A percentile compares a stretch with the other conserved stretches of the same genome.
These are phyloP conservation scores for Amanita inopinata DNA, from an alignment of 768 basidiomycete species.

Conservation along the genomic window DNA sequence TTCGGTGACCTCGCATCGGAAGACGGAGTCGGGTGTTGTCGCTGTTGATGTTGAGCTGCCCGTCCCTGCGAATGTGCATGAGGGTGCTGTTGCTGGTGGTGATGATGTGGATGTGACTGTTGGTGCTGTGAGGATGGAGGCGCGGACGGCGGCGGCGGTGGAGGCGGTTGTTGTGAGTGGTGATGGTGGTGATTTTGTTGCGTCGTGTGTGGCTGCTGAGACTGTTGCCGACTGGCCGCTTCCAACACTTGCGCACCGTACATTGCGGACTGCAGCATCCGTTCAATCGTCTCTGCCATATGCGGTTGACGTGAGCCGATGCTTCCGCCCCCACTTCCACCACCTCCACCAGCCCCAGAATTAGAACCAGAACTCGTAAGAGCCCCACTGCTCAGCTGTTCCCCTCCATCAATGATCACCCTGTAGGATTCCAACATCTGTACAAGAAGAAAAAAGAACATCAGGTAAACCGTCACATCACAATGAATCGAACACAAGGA, in stretches of 20 bases:
- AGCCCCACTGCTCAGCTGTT: constrained; percentile 9
- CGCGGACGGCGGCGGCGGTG: too few species aligned
- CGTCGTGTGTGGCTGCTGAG: neutral
- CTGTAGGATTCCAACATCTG: constrained; percentile 17
- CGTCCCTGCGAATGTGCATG: constrained; percentile 1
- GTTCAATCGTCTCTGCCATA: constrained; percentile 27
- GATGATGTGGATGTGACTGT: constrained; percentile 9
- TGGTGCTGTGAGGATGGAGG: constrained; percentile 7
- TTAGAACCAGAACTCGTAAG: constrained; percentile 1
- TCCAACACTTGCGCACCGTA: constrained; percentile 38
- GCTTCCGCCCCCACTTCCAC: too few species aligned
- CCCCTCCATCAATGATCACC: constrained; percentile 21
- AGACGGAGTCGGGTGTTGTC: neutral
- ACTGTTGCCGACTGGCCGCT: constrained; percentile 16
- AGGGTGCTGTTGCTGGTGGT: constrained; percentile 3
- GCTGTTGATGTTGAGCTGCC: neutral
- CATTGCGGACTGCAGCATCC: constrained; percentile 34
- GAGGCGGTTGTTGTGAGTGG: constrained; percentile 2
- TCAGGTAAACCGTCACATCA: constrained; percentile 4
- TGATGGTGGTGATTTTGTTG: neutral
- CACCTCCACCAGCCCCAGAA: neutral
- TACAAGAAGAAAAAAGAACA: constrained; percentile 8
- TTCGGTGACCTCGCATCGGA: too few species aligned
- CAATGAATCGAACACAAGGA: too few species aligned
- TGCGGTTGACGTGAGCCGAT: too few species aligned